Evolutionary conservation across 495 filamentous ascomycete species (phyloP).

Genomic region (Hamigera avellanea): DNA sequence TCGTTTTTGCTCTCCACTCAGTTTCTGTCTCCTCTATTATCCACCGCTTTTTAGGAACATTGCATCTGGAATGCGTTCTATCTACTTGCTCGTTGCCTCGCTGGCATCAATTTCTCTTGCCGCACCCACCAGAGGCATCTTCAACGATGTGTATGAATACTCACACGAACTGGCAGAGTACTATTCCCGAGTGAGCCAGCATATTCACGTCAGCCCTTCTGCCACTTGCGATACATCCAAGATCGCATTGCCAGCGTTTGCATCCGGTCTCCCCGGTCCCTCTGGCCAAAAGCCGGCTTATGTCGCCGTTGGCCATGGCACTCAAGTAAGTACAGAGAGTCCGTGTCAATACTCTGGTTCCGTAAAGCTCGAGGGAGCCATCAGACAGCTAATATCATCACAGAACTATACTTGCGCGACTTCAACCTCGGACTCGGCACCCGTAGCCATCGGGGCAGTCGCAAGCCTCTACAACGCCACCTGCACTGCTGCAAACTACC

Average conservation of each 20-base stretch:
- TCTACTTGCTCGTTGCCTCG: constrained; percentile 14
- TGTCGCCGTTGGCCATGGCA: constrained; percentile 78
- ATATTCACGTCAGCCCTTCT: constrained; percentile 18
- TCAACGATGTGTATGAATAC: constrained; percentile 26
- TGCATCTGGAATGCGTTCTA: constrained; percentile 20
- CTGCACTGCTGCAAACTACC: constrained; percentile 58
- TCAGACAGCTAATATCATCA: constrained; percentile 2
- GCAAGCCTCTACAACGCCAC: constrained; percentile 82
- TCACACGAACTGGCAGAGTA: constrained; percentile 25
- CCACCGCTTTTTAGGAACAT: no score
- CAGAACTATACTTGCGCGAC: constrained; percentile 85
- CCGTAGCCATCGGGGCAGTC: constrained; percentile 59
- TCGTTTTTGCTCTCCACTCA: background rate
- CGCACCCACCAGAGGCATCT: constrained; percentile 18
- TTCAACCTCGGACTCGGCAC: constrained; percentile 41
- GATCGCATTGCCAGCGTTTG: constrained; percentile 26
- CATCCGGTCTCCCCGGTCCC: constrained; percentile 43
- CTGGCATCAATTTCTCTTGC: constrained; percentile 21
- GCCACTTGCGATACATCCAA: constrained; percentile 26
- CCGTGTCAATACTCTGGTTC: background rate
- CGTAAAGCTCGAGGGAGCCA: no score
- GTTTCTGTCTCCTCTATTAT: background rate
- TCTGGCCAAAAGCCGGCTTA: constrained; percentile 52
- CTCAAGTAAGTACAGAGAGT: constrained; percentile 29
- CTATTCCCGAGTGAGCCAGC: constrained; percentile 27